Percentiles rank a stretch among this genome's conserved stretches.
Evolutionary conservation across 2,329 filamentous ascomycete species (phyloP).

Genomic region (Geosmithia flava): DNA sequence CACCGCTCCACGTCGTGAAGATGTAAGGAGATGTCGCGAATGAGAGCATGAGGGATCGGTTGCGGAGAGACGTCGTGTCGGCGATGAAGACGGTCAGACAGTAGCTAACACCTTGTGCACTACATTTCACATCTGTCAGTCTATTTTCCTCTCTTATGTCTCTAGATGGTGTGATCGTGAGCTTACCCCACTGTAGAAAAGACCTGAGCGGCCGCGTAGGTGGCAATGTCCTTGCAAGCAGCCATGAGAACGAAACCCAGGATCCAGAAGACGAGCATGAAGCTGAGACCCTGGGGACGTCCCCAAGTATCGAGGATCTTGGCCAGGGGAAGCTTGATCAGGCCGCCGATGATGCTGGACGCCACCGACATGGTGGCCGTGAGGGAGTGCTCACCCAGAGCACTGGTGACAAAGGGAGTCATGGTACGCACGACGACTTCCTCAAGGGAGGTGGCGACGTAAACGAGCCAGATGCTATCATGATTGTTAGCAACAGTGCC

Average conservation of each 20-base stretch:
- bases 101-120: constrained; percentile 39
- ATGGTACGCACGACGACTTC: constrained; percentile 26
- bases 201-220: constrained; percentile 38
- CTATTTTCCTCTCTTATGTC: too few relatives aligned
- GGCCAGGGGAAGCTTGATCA: constrained; percentile 48
- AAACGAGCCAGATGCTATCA: constrained; percentile 31
- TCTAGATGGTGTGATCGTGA: too few relatives aligned
- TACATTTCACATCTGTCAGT: too few relatives aligned
- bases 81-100: constrained; percentile 53
- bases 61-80: constrained; percentile 37
- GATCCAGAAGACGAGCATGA: constrained; percentile 36
- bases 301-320: constrained; percentile 54
- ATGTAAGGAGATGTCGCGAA: constrained; percentile 29
- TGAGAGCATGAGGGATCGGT: constrained; percentile 23
- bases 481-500: not conserved
- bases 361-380: constrained; percentile 40
- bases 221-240: constrained; percentile 27
- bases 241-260: constrained; percentile 48
- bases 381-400: constrained; percentile 39
- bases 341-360: constrained; percentile 38
- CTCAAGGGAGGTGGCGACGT: constrained; percentile 37
- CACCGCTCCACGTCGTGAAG: constrained; percentile 30
- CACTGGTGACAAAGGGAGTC: constrained; percentile 34
- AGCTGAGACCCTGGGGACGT: constrained; percentile 44
- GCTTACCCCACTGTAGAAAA: not conserved